These are phyloP conservation scores for Sequoia sempervirens DNA, from an alignment of 75 land plant genomes.

Conservation along the genomic window DNA sequence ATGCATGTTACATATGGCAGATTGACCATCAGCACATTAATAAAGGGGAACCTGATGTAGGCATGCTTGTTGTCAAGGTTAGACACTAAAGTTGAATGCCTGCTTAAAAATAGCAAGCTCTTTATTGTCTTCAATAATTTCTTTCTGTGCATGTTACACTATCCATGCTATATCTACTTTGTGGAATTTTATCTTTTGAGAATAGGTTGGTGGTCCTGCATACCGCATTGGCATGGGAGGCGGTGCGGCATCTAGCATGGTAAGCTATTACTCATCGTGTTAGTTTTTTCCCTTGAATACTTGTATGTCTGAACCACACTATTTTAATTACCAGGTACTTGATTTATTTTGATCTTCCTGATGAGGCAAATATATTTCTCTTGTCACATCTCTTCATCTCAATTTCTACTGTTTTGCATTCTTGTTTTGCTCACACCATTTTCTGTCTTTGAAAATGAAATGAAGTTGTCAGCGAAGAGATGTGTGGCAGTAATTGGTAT, in stretches of 20 bases:
- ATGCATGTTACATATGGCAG: conserved; percentile 10
- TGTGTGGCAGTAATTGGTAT: background rate
- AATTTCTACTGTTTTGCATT: background rate
- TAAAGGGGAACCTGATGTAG: conserved; percentile 82
- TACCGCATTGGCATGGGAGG: conserved; percentile 99
- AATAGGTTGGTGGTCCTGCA: conserved; percentile 91
- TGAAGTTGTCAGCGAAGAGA: background rate
- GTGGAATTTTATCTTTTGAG: background rate
- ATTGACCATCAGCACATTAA: conserved; percentile 81
- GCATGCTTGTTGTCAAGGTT: conserved; percentile 92
- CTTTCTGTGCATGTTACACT: background rate
- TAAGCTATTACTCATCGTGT: conserved; percentile 11
- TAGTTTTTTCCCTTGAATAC: background rate
- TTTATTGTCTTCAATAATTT: background rate
- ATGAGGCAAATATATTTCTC: background rate
- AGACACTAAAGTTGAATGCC: background rate
- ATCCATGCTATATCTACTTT: background rate
- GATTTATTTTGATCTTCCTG: background rate
- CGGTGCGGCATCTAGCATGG: conserved; percentile 99
- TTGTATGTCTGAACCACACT: background rate
- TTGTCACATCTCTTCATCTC: background rate
- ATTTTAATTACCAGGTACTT: background rate
- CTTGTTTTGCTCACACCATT: background rate
- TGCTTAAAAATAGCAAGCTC: background rate
- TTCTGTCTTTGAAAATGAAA: background rate